Evolutionary conservation across 2,329 filamentous ascomycete species (phyloP), one percentile per base, ranked within the genome.

Genomic region (Cladophialophora exuberans): DNA sequence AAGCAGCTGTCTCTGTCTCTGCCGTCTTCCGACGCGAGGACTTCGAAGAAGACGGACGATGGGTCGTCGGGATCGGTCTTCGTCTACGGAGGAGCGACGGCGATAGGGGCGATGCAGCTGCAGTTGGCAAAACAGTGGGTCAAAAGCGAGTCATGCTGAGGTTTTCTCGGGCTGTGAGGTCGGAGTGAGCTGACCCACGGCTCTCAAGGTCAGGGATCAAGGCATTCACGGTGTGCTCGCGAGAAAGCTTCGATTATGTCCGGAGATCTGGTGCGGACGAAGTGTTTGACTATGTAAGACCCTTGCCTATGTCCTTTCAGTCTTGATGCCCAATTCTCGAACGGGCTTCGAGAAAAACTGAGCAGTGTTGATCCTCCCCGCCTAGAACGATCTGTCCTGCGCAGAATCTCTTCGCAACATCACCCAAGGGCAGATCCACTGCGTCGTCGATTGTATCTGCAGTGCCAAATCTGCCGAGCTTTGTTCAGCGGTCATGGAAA

Each of bases 401-500:
- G n/a, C 13, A 18, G 2, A 41, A 9, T 41, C 17, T 13, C n/a
- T 41, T 7, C n/a, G 11, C 5, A 18, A 41, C n/a, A 18, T 23
- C 36, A 41, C 22, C 13, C n/a, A 28, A 30, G 44, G 44, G 10
- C 15, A 22, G 6, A 25, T 35, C n/a, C 13, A 30, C 17, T 48
- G 18, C 44, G 20, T 30, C 6, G 18, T 48, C 31, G 44, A 48
- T 15, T 48, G 44, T 36, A 48, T 48, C 17, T 33, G 15, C 11
- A 25, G 36, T 23, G 9, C n/a, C n/a, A 13, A 48, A 15, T 48
- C 44, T 33, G 30, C 44, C 33, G 28, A 13, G 13, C 18, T 22
- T 13, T 48, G 44, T 48, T 13, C 44, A 4, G 15, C 26, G 26
- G 44, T 30, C n/a, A 48, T 48, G 44, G n/a, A 35, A 17, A n/a